Base-by-base conservation (phyloP, 208 protist genomes). In the Leishmania aethiopica region DNA sequence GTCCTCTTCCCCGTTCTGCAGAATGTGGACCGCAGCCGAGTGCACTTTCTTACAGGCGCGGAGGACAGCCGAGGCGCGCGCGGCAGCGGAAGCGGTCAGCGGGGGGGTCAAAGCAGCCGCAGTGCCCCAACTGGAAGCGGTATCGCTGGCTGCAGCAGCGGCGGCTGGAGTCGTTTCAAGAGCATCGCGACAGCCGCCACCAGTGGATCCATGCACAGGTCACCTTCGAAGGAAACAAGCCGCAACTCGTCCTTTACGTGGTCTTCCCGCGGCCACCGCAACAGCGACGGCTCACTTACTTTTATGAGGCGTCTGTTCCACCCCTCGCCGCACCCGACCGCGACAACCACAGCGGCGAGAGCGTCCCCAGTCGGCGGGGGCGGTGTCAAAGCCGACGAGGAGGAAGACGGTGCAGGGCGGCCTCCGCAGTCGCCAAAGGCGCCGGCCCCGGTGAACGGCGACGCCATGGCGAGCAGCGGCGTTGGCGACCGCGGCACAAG, bases 1-100 rank as follows among this genome's bases (percentile, higher is more conserved):
- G 93, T 93, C 25, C 84, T 96, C 15, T 93, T 85, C 53, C 91
- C 86, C 10, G 75, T 94, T 42, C 78, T 94, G 42, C 85, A 90
- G 71, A 82, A 81, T 66, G 77, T 84, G 25, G 87, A 90, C 47
- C 86, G 79, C 64, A 76, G 78, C 11, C 77, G 81, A 3, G 69
- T 89, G 11, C 60, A 79, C 7, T 76, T 89, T 49, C 19, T 85
- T 6, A 87, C 85, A 13, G 81, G 80, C 11, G 17, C 75, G 8
- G 80, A 82, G 62, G 84, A 79, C 15, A 40, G 60, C 71, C 37
- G 45, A 10, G 40, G 37, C 42, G 70, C 17, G 79, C 37, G 11
- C 80, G 32, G 25, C 47, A 80, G 66, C n/a, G 57, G 17, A 42
- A 72, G 62, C 47, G 47, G 1, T 11, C 55, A 67, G 53, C 42